Base-by-base conservation (phyloP, 73 alveolate genomes). In the Paramecium biaurelia region DNA sequence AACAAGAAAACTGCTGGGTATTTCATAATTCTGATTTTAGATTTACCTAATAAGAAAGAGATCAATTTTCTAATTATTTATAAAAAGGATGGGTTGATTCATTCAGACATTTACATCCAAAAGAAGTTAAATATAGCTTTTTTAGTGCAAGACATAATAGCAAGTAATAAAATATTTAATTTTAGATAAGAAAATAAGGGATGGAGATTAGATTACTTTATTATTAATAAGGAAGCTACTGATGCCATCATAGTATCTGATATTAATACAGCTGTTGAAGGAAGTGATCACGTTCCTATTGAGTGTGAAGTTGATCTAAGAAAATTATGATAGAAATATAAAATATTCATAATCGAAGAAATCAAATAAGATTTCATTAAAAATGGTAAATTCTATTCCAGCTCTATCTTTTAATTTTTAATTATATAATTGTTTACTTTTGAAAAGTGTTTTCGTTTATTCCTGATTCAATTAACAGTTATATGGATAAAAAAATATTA, bases 231-330 rank as follows among this genome's bases (percentile, higher is more conserved):
- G 35, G 85, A 88, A 37, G 21, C 85, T 23, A 41, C 85, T 28
- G 85, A 63, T 8, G 84, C 93, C 8, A 96, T 97, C 6, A 57
- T 49, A 8, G 95, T 90, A 37, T 89, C 97, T 12, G 93, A 89
- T 9, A 97, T 97, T 5, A 87, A 93, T 56, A 57, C 41, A 38
- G 96, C 94, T 9, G 49, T 90, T 21, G 43, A 53, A 70, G 99
- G 99, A 42, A 79, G 96, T n/a, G 99, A 97, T 85, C 99, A 97
- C 72, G 92, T 95, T 23, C 99, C 98, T 0, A 92, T 96, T 15
- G 88, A 93, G 24, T 45, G 96, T 74, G 85, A 93, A 20, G 34
- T 96, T 1, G 94, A 94, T 45, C 42, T 45, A 5, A 12, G 41
- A 79, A 79, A 79, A 79, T 79, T 79, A 42, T 79, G 76, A 79